Percentiles rank a stretch among this genome's conserved stretches.
phyloP scores from a whole-genome alignment of 208 protist species.

The Leishmania major region DNA sequence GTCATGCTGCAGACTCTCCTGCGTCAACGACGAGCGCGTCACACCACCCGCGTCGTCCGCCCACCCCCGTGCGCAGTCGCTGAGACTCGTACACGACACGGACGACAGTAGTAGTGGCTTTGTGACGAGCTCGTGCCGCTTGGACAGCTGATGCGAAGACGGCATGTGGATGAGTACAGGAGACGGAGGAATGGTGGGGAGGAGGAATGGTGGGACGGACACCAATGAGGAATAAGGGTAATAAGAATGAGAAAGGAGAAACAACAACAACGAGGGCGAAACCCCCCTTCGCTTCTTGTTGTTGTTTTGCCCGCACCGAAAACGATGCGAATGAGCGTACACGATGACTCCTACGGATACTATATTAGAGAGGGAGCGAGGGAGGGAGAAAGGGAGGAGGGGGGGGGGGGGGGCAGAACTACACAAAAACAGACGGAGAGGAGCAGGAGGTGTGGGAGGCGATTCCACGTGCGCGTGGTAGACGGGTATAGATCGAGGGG shows the following conservation, averaged over 20 bases:
- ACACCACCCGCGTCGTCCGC: slow-evolving; percentile 15
- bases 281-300: neutral
- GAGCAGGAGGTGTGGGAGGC: slow-evolving; percentile 10
- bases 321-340: neutral
- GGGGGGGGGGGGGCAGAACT: neutral
- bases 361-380: neutral
- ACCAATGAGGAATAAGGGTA: neutral
- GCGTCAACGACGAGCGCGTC: slow-evolving; percentile 24
- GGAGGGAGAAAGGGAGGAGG: neutral
- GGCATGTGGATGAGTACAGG: neutral
- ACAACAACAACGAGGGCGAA: neutral
- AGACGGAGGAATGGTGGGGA: neutral
- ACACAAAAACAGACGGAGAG: slow-evolving; percentile 12
- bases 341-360: too few relatives aligned
- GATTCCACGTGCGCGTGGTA: neutral
- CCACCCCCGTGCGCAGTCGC: slow-evolving; percentile 5
- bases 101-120: neutral
- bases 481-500: slow-evolving; percentile 14
- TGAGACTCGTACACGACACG: slow-evolving; percentile 6
- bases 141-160: neutral
- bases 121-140: neutral
- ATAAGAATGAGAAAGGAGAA: neutral
- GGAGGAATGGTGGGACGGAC: neutral
- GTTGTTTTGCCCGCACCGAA: neutral
- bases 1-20: slow-evolving; percentile 12